Conservation (phyloP, 192 early-diverging fungal species). For the Backusella australiensis region DNA sequence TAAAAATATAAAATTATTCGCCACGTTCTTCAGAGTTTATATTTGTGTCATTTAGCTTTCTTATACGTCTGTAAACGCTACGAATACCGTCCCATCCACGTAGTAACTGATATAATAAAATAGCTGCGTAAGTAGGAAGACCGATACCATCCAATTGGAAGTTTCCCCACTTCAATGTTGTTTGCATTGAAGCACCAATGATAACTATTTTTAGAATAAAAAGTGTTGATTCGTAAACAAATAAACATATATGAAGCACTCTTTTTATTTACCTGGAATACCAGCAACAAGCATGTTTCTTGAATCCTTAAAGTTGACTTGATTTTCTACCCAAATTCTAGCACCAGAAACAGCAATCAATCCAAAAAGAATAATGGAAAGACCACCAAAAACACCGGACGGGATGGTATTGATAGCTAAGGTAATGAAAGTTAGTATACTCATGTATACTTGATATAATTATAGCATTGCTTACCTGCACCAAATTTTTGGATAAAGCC, state of each 20-base stretch:
- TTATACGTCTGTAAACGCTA: not conserved
- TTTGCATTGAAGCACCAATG: conserved; percentile 46
- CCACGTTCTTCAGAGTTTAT: not conserved
- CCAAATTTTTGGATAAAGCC: conserved; percentile 59
- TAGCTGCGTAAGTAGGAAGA: conserved; percentile 36
- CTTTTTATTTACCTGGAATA: conserved; percentile 16
- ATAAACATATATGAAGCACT: not conserved
- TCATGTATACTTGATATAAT: not conserved
- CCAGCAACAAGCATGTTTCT: conserved; percentile 52
- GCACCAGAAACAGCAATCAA: conserved; percentile 54
- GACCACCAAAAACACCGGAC: conserved; percentile 52
- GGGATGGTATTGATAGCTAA: conserved; percentile 50
- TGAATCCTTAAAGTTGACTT: conserved; percentile 52
- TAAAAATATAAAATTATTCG: not conserved
- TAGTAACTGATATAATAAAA: conserved; percentile 41
- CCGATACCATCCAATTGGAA: conserved; percentile 52
- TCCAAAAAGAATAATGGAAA: conserved; percentile 53
- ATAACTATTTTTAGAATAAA: conserved; percentile 28
- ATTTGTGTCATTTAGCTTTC: not conserved
- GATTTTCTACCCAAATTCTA: conserved; percentile 52
- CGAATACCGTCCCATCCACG: conserved; percentile 22
- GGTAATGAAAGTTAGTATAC: not conserved
- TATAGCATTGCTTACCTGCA: conserved; percentile 25
- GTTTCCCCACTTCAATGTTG: conserved; percentile 37
- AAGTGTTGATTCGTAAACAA: not conserved